These are phyloP conservation scores for Echeveria elegans DNA, from an alignment of 164 flowering plant species.

Conservation along the genomic window DNA sequence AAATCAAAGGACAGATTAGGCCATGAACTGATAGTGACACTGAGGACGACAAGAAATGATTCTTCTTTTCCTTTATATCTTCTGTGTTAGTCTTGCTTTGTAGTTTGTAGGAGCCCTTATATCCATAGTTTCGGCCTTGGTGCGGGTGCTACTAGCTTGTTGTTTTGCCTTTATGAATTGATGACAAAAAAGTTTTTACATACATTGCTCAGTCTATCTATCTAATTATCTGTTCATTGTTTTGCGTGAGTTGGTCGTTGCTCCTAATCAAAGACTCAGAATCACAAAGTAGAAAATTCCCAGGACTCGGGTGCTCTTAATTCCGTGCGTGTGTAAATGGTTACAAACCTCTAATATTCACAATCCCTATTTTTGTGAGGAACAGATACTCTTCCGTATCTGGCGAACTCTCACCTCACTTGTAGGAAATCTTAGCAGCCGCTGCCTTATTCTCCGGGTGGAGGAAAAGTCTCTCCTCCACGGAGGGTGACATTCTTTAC, in stretches of 20 bases:
- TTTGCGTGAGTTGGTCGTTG: not conserved
- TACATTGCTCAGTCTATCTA: not conserved
- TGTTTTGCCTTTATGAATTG: not conserved
- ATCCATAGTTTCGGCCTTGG: not conserved
- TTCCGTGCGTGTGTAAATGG: too few species aligned
- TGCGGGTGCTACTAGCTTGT: not conserved
- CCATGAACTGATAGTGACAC: not conserved
- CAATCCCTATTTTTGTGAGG: too few species aligned
- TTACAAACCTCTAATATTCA: too few species aligned
- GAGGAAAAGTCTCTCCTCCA: too few species aligned
- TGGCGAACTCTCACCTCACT: too few species aligned
- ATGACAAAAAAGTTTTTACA: not conserved
- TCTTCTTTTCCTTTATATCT: conserved; percentile 5
- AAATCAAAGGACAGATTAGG: not conserved
- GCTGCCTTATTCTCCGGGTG: too few species aligned
- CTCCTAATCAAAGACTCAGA: not conserved
- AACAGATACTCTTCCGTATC: too few species aligned
- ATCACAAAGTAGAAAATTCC: too few species aligned
- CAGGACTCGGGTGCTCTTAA: too few species aligned
- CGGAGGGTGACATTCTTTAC: too few species aligned
- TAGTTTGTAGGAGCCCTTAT: not conserved
- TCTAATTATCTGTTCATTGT: not conserved
- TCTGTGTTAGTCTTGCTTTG: not conserved
- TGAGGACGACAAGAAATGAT: not conserved
- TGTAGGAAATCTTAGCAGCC: too few species aligned